Evolutionary conservation across 2,329 filamentous ascomycete genomes (phyloP), one percentile per base, ranked within the genome.

Genomic region (Phyllosticta citrichinensis): DNA sequence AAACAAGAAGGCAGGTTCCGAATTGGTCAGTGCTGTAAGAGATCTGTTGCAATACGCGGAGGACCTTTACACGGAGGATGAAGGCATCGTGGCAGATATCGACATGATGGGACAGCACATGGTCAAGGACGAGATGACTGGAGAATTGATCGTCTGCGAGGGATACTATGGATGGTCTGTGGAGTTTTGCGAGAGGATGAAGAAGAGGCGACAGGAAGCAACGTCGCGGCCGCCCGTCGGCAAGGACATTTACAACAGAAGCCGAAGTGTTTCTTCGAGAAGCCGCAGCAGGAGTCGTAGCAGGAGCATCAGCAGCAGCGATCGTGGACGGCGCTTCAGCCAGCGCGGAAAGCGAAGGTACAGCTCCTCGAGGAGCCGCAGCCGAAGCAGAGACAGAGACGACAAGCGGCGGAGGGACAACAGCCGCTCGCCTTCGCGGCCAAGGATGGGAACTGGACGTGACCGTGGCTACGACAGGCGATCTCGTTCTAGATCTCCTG

Each of bases 121-220:
- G 58, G 75, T 85, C 19, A 71, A 83, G 2, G 85, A 91, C 66
- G 83, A 87, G 65, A 75, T 83, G n/a, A 87, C 83, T 0, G 86
- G 86, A 0, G 83, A 87, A 2, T 75, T 86, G 1, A 70, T 86
- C 6, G 79, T 80, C 6, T 86, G 86, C 1, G 86, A 89, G 64
- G 89, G 88, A 0, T 95, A 95, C 71, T 95, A 95, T 70, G 91
- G 91, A 63, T 96, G 91, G 91, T 93, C 90, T 5, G 81, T 83
- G 50, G 78, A 79, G 0, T 94, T 96, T 66, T 95, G 89, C 70
- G 80, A 89, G 65, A 88, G 87, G 68, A 94, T 94, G 87, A 90
- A 87, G 61, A 66, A 66, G 33, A 62, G 60, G 24, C 40, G 55
- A 52, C 52, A 30, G 10, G 59, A 61, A 22, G 47, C 52, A 24